These are phyloP conservation scores for Ceratocystis colombiana DNA, from an alignment of 2,329 filamentous ascomycete genomes.

Conservation along the genomic window DNA sequence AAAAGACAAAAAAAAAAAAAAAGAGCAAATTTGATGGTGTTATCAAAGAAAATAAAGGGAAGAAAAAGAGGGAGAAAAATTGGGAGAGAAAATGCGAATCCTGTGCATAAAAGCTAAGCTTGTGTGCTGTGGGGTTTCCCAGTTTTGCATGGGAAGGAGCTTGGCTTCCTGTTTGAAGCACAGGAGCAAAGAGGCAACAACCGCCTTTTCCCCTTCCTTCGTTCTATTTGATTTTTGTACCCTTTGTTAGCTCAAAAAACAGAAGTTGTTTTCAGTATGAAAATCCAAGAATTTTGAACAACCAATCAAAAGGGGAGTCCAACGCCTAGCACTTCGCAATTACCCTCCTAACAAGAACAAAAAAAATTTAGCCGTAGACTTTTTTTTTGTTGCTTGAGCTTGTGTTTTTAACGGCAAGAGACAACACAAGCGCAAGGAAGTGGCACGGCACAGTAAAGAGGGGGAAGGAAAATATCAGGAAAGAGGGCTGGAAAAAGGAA, in stretches of 20 bases:
- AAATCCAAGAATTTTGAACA: background rate
- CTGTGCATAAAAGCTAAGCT: conserved; percentile 16
- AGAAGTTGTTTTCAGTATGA: background rate
- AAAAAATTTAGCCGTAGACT: too few species aligned
- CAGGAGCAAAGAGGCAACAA: background rate
- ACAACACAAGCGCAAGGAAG: background rate
- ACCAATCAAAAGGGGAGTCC: background rate
- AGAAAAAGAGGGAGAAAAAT: conserved; percentile 10
- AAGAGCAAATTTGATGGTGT: background rate
- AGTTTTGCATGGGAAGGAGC: conserved; percentile 3
- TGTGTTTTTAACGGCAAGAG: too few species aligned
- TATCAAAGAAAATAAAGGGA: conserved; percentile 12
- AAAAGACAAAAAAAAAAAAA: background rate
- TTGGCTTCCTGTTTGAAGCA: conserved; percentile 12
- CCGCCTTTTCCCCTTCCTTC: background rate
- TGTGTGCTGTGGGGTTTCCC: conserved; percentile 8
- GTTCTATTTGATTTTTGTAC: background rate
- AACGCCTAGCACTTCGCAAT: background rate
- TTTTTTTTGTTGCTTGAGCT: too few species aligned
- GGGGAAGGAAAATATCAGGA: background rate
- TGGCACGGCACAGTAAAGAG: background rate
- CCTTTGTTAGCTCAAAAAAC: conserved; percentile 9
- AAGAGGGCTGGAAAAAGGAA: background rate
- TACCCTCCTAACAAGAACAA: too few species aligned
- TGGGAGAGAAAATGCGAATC: conserved; percentile 13